A percentile compares a stretch with the other conserved stretches of the same genome.
Evolutionary conservation across 2,329 filamentous ascomycete species (phyloP).

Genomic region (Epichloe glyceriae): DNA sequence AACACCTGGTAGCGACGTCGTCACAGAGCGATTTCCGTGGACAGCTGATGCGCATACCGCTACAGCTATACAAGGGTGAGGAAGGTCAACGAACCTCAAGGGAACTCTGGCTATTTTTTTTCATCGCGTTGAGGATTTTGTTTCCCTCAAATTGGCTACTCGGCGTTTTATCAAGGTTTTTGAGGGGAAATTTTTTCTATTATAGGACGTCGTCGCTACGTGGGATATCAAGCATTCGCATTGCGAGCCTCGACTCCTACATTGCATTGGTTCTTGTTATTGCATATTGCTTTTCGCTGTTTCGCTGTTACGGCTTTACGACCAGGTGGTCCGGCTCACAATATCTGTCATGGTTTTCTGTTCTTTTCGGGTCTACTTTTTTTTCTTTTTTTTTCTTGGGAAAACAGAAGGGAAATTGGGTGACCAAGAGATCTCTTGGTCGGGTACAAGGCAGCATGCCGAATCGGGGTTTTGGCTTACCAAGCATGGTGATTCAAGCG

Average conservation of each 20-base stretch:
- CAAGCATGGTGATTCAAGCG: not conserved
- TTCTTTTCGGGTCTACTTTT: not conserved
- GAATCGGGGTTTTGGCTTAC: not conserved
- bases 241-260: not conserved
- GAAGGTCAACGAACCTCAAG: too few relatives aligned
- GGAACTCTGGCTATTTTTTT: not conserved
- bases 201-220: not conserved
- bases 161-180: slow-evolving; percentile 1
- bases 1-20: slow-evolving; percentile 29
- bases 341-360: not conserved
- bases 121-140: too few relatives aligned
- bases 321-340: slow-evolving; percentile 10
- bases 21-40: slow-evolving; percentile 33
- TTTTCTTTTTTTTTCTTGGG: not conserved
- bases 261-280: not conserved
- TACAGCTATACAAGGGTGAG: slow-evolving; percentile 32
- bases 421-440: not conserved
- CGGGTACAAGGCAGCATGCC: not conserved
- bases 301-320: slow-evolving; percentile 9
- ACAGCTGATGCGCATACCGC: slow-evolving; percentile 34
- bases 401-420: not conserved
- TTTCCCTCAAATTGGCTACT: not conserved
- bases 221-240: not conserved
- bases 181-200: not conserved
- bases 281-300: not conserved